phyloP scores from a whole-genome alignment of 345 rosid species.

The Anacardium occidentale region DNA sequence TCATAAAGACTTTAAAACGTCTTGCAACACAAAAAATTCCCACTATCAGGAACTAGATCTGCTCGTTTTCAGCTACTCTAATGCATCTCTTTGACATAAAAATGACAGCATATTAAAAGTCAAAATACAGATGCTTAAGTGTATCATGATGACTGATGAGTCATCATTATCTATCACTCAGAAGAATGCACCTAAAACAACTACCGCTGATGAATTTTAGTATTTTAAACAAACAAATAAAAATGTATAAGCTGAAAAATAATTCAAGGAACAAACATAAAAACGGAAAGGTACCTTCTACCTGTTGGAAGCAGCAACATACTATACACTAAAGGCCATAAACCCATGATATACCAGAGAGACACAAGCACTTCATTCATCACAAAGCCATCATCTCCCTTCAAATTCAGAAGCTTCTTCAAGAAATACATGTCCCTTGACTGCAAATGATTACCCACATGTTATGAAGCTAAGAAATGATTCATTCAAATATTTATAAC shows the following conservation, averaged over 20 bases:
- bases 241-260: not conserved
- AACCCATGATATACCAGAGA: constrained; percentile 82
- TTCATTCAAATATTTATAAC: too few relatives aligned
- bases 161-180: not conserved
- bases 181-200: not conserved
- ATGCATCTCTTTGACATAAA: not conserved
- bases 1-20: not conserved
- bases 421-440: constrained; percentile 76
- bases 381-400: constrained; percentile 76
- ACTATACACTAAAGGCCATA: constrained; percentile 78
- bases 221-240: not conserved
- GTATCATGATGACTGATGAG: too few relatives aligned
- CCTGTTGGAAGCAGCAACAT: constrained; percentile 84
- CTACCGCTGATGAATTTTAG: not conserved
- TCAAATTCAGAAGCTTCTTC: constrained; percentile 74
- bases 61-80: not conserved
- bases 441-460: constrained; percentile 36
- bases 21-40: not conserved
- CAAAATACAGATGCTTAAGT: not conserved
- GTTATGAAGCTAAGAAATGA: too few relatives aligned
- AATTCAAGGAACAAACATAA: not conserved
- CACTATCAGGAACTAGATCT: not conserved
- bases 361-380: constrained; percentile 86
- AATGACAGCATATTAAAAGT: not conserved
- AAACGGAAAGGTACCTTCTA: constrained; percentile 53